Conservation (phyloP, 2,329 filamentous ascomycete genomes). For the Fusarium mundagurra region DNA sequence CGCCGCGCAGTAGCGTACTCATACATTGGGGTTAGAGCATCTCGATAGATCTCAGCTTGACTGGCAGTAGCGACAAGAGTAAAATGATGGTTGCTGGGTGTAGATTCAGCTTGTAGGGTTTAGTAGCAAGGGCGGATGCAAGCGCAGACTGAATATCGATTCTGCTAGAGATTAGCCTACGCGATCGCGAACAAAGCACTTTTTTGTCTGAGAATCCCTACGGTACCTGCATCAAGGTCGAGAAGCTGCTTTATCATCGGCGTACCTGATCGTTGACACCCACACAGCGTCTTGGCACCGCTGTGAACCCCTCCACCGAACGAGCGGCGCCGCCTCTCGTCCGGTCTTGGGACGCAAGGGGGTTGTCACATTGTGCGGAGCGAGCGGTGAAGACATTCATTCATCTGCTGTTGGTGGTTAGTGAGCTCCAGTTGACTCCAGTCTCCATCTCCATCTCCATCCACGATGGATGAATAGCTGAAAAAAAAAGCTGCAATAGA, state of each 20-base stretch:
- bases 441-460: background rate
- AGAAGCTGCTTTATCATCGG: background rate
- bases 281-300: conserved; percentile 8
- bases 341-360: conserved; percentile 28
- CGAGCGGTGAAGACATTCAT: conserved; percentile 29
- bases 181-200: conserved; percentile 20
- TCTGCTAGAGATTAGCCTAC: background rate
- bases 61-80: conserved; percentile 1
- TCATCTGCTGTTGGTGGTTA: conserved; percentile 4
- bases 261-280: conserved; percentile 22
- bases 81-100: conserved; percentile 5
- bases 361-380: conserved; percentile 18
- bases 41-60: conserved; percentile 30
- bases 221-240: conserved; percentile 10
- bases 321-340: conserved; percentile 21
- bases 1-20: conserved; percentile 24
- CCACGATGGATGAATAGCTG: background rate
- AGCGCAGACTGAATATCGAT: conserved; percentile 17
- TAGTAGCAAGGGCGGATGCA: background rate
- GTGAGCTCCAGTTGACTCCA: background rate
- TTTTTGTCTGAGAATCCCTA: background rate
- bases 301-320: conserved; percentile 10
- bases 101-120: conserved; percentile 5
- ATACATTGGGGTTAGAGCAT: conserved; percentile 1
- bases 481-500: background rate